Percentiles rank a stretch among this genome's conserved stretches.
These are phyloP conservation scores for Erysimum cheiri DNA, from an alignment of 441 rosid species.

Conservation along the genomic window DNA sequence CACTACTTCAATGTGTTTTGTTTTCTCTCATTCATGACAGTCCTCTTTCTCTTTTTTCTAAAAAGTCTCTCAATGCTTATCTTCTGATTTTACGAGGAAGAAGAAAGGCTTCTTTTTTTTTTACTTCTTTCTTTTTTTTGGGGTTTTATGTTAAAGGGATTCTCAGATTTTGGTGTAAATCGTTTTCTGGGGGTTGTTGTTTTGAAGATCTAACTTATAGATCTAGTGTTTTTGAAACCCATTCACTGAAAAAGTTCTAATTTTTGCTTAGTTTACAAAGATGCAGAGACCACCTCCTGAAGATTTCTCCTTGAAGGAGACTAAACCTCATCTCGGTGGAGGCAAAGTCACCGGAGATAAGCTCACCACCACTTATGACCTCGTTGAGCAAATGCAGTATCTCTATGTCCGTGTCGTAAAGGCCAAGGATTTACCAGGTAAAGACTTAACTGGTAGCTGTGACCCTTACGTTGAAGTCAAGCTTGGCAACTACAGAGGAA, in stretches of 20 bases:
- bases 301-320: slow-evolving; percentile 86
- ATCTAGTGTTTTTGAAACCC: slow-evolving; percentile 24
- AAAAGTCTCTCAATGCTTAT: slow-evolving; percentile 21
- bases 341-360: slow-evolving; percentile 84
- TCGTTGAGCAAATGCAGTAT: slow-evolving; percentile 97
- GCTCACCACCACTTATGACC: slow-evolving; percentile 94
- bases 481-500: slow-evolving; percentile 93
- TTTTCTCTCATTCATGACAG: background rate
- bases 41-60: slow-evolving; percentile 2
- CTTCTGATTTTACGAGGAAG: slow-evolving; percentile 30
- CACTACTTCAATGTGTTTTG: slow-evolving; percentile 10
- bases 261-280: slow-evolving; percentile 38
- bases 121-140: background rate
- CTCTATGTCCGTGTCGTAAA: slow-evolving; percentile 94
- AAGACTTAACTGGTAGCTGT: slow-evolving; percentile 84
- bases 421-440: slow-evolving; percentile 87
- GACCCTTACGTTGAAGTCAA: slow-evolving; percentile 94
- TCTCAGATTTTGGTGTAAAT: slow-evolving; percentile 5
- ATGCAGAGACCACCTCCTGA: slow-evolving; percentile 89
- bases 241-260: background rate
- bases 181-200: background rate
- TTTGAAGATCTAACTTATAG: slow-evolving; percentile 33
- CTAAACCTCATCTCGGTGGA: slow-evolving; percentile 92
- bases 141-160: background rate
- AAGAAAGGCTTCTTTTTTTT: background rate